Conservation (phyloP, 805 yeast genomes). For the Naumovozyma castellii region DNA sequence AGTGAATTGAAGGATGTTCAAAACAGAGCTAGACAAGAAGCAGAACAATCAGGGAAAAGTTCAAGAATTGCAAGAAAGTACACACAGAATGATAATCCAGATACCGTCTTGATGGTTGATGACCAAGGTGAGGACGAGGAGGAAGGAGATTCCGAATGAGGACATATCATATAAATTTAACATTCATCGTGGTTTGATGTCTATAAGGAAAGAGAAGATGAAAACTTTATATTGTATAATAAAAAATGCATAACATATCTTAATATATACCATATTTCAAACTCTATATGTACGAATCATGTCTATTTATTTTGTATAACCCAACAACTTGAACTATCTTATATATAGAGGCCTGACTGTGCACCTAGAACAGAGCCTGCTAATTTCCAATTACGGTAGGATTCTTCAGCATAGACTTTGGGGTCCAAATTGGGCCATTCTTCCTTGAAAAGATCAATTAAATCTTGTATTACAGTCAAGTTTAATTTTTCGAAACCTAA, state of each 20-base stretch:
- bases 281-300: no score
- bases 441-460: slow-evolving; percentile 14
- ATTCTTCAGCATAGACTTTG: slow-evolving; percentile 15
- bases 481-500: slow-evolving; percentile 48
- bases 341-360: slow-evolving; percentile 27
- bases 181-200: no score
- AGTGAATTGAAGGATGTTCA: slow-evolving; percentile 49
- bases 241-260: slow-evolving; percentile 1
- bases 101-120: slow-evolving; percentile 53
- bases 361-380: slow-evolving; percentile 25
- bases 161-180: no score
- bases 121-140: slow-evolving; percentile 56
- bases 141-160: slow-evolving; percentile 45
- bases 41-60: slow-evolving; percentile 45
- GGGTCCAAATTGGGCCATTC: slow-evolving; percentile 8
- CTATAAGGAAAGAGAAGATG: slow-evolving; percentile 17
- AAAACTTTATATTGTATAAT: no score
- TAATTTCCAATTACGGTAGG: slow-evolving; percentile 24
- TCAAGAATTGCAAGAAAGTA: slow-evolving; percentile 74
- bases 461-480: slow-evolving; percentile 18
- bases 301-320: no score
- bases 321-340: no score
- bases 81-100: slow-evolving; percentile 37
- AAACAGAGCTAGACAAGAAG: slow-evolving; percentile 46
- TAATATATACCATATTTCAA: no score